Evolutionary conservation across 352 stramenopile genomes (phyloP), one percentile per base, ranked within the genome.

Genomic region (Phytopythium chamaehyphon): DNA sequence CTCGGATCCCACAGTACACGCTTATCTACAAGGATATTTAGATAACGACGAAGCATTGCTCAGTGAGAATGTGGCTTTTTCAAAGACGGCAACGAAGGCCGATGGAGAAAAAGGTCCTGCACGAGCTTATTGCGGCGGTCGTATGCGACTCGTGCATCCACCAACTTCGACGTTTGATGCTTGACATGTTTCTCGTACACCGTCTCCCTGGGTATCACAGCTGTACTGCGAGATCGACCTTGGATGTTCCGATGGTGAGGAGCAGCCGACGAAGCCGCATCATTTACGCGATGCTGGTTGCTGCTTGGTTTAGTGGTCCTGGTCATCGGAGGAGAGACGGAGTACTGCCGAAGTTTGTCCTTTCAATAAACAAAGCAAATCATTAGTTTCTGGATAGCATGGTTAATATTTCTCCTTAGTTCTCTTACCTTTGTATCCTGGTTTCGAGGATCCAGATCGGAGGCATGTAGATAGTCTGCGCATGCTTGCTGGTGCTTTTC

Each of bases 21-120:
- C 73, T 93, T 40, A 67, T 92, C 42, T 93, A 92, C 66, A 83
- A 84, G 46, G 81, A 92, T 58, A 88, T 93, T 42, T 91, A 40
- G 1, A 14, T 3, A 6, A 8, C 18, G 0, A 6, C 19, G 28
- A 22, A 47, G 1, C 5, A 3, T 47, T n/a, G 14, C 40, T 47
- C 6, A 10, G 18, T 36, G 42, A 15, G 42, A 61, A 26, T 57
- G 55, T 42, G 55, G 44, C 54, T 47, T 69, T 54, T 73, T 52
- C 47, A 66, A 64, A 53, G 55, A 69, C 3, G 61, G 71, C 40
- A 88, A 36, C 15, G 62, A 46, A 15, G 76, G 75, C 10, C 80
- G 66, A 28, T 66, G 75, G 3, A 51, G 44, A 42, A 83, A 88
- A 24, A 90, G 57, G 22, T 86, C 69, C 31, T 90, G 67, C 11